These are phyloP conservation scores for Cytospora mali DNA, from an alignment of 2,329 filamentous ascomycete species.

Conservation along the genomic window DNA sequence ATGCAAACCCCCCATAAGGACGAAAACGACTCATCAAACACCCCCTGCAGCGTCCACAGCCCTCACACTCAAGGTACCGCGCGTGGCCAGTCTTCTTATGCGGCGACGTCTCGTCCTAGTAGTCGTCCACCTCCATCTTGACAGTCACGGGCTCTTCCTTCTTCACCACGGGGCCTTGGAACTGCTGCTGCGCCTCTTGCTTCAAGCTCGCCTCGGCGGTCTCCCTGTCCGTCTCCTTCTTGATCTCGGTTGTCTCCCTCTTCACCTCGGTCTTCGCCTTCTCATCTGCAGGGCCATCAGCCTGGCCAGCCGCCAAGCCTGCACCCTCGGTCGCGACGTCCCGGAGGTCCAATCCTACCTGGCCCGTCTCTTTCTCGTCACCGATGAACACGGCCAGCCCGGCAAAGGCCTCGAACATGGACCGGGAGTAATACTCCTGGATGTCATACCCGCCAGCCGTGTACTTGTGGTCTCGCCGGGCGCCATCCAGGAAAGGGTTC, in stretches of 20 bases:
- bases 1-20: slow-evolving; percentile 25
- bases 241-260: slow-evolving; percentile 36
- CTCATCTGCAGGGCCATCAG: slow-evolving; percentile 31
- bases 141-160: slow-evolving; percentile 33
- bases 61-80: slow-evolving; percentile 2
- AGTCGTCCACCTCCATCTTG: slow-evolving; percentile 54
- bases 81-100: slow-evolving; percentile 2
- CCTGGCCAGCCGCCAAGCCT: slow-evolving; percentile 33
- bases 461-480: slow-evolving; percentile 66
- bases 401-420: slow-evolving; percentile 86
- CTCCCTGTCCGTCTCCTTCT: slow-evolving; percentile 51
- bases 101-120: slow-evolving; percentile 32
- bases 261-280: slow-evolving; percentile 42
- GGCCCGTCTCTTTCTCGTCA: slow-evolving; percentile 65
- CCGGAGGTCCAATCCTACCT: slow-evolving; percentile 37
- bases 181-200: slow-evolving; percentile 58
- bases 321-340: slow-evolving; percentile 41
- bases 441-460: slow-evolving; percentile 82
- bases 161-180: slow-evolving; percentile 40
- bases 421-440: slow-evolving; percentile 77
- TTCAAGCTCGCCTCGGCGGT: slow-evolving; percentile 47
- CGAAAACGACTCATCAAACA: slow-evolving; percentile 20
- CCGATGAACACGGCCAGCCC: slow-evolving; percentile 85
- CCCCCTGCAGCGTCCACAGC: not conserved
- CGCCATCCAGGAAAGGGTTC: slow-evolving; percentile 71